Percentiles rank a stretch among this genome's conserved stretches.
Conservation (phyloP, 352 stramenopile species). For the Globisporangium echinulatum region DNA sequence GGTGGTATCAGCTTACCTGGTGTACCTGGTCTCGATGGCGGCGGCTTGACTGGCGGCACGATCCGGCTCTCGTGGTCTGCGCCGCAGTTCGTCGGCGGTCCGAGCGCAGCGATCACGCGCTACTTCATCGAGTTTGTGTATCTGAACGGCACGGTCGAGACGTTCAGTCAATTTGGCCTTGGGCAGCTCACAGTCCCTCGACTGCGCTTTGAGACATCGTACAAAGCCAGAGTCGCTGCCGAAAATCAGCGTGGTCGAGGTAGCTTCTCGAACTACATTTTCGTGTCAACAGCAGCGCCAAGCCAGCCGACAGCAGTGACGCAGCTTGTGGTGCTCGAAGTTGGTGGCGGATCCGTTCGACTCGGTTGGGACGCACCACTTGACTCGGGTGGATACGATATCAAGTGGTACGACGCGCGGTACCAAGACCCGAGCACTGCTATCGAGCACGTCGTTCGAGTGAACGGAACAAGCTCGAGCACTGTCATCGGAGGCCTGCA, state of each 20-base stretch:
- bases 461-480: constrained; percentile 7
- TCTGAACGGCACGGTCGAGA: constrained; percentile 1
- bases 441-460: constrained; percentile 6
- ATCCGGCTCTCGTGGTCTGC: constrained; percentile 19
- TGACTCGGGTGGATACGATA: constrained; percentile 22
- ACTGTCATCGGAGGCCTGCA: constrained; percentile 19
- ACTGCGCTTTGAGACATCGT: constrained; percentile 21
- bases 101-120: background rate
- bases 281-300: constrained; percentile 16
- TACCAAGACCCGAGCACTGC: constrained; percentile 11
- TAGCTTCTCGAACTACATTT: constrained; percentile 14
- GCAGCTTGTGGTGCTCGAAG: constrained; percentile 5
- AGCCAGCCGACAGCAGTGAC: constrained; percentile 17
- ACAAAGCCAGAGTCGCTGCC: constrained; percentile 17
- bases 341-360: constrained; percentile 20
- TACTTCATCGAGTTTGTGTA: constrained; percentile 16
- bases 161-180: background rate
- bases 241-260: constrained; percentile 21
- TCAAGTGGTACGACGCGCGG: constrained; percentile 20
- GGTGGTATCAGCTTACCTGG: constrained; percentile 36
- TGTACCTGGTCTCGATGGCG: constrained; percentile 7
- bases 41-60: constrained; percentile 19
- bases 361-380: constrained; percentile 25
- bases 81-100: constrained; percentile 22
- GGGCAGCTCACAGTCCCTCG: constrained; percentile 10